Conservation (phyloP, 1,139 yeast genomes). For the Lodderomyces pseudojiufengensis region DNA sequence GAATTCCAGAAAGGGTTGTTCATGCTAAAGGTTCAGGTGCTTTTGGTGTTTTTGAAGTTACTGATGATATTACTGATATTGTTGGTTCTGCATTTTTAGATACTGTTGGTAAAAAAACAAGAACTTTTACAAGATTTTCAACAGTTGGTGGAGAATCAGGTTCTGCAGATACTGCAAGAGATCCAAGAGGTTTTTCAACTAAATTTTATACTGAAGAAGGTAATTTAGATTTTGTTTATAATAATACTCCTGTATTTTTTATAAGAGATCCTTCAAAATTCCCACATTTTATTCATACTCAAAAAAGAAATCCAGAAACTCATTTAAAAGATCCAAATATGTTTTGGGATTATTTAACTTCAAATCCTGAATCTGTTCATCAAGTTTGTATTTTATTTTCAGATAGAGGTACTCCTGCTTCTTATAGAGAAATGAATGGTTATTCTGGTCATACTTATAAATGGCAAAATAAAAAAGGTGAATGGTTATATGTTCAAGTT, state of each 20-base stretch:
- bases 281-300: conserved; percentile 86
- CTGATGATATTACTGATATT: conserved; percentile 77
- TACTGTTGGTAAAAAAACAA: conserved; percentile 73
- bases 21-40: conserved; percentile 93
- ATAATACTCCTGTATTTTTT: conserved; percentile 87
- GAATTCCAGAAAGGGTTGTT: conserved; percentile 87
- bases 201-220: conserved; percentile 88
- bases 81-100: conserved; percentile 68
- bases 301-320: conserved; percentile 76
- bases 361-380: conserved; percentile 62
- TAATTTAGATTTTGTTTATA: conserved; percentile 81
- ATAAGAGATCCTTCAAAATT: conserved; percentile 84
- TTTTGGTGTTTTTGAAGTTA: conserved; percentile 72
- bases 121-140: conserved; percentile 72
- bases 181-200: conserved; percentile 84
- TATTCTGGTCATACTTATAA: conserved; percentile 72
- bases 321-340: conserved; percentile 73
- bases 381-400: conserved; percentile 61
- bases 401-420: conserved; percentile 67
- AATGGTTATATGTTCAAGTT: conserved; percentile 63
- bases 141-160: conserved; percentile 90
- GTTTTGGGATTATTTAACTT: conserved; percentile 67
- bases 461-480: conserved; percentile 64
- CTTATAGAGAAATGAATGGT: conserved; percentile 65
- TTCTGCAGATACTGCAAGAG: conserved; percentile 82